phyloP scores from a whole-genome alignment of 805 yeast genomes.

The Yamadazyma laniorum region DNA sequence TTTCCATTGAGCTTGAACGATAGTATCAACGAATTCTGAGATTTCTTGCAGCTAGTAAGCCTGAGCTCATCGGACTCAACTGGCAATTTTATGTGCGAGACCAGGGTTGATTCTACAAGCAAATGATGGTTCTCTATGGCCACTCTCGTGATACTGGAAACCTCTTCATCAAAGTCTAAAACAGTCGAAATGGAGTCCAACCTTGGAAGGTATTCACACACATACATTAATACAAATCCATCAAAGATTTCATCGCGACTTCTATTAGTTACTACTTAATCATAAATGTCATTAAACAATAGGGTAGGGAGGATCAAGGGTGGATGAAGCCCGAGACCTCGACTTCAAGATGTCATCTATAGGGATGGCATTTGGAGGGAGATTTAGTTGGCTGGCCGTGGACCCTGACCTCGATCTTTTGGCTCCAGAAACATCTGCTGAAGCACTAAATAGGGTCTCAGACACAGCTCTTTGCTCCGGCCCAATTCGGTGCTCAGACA shows the following conservation, averaged over 20 bases:
- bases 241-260: no score
- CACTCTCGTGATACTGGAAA: conserved; percentile 8
- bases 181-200: conserved; percentile 17
- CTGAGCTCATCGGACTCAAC: conserved; percentile 1
- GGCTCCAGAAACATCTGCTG: background rate
- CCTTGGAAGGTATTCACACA: conserved; percentile 24
- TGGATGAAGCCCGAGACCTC: conserved; percentile 7
- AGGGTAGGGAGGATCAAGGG: conserved; percentile 12
- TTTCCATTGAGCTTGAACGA: background rate
- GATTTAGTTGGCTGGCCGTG: conserved; percentile 5
- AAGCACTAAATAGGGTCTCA: background rate
- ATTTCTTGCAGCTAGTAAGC: conserved; percentile 2
- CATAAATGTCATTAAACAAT: background rate
- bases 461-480: no score
- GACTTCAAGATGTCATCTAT: conserved; percentile 10
- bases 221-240: conserved; percentile 16
- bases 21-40: background rate
- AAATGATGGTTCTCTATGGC: background rate
- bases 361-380: conserved; percentile 9
- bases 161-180: conserved; percentile 13
- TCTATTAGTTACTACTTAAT: background rate
- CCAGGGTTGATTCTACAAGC: background rate
- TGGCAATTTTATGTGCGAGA: background rate
- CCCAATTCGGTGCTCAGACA: no score
- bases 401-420: conserved; percentile 13